Percentiles rank a stretch among this genome's conserved stretches.
Conservation (phyloP, 2,329 filamentous ascomycete species). For the Magnaporthiopsis incrustans region DNA sequence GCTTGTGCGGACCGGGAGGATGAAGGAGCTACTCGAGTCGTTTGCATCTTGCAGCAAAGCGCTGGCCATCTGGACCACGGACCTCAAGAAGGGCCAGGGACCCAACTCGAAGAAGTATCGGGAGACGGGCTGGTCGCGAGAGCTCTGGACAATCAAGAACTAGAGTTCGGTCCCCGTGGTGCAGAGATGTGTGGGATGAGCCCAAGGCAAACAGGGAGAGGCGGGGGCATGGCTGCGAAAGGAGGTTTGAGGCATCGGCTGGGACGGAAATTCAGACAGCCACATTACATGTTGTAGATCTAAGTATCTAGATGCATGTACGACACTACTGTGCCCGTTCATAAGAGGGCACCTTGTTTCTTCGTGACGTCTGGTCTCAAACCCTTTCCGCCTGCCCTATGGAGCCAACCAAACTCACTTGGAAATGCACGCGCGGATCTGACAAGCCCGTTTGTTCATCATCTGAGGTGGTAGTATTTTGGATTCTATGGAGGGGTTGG, state of each 20-base stretch:
- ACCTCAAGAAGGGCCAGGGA: slow-evolving; percentile 39
- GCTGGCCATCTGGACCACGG: slow-evolving; percentile 47
- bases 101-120: slow-evolving; percentile 51
- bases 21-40: slow-evolving; percentile 67
- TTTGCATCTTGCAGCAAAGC: slow-evolving; percentile 73
- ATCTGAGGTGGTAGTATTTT: too few species aligned
- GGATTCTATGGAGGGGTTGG: too few species aligned
- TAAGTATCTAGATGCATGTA: neutral
- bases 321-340: neutral
- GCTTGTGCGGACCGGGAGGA: slow-evolving; percentile 56
- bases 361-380: neutral
- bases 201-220: neutral
- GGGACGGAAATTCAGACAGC: neutral
- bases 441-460: too few species aligned
- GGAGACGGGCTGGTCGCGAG: slow-evolving; percentile 54
- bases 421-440: too few species aligned
- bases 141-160: slow-evolving; percentile 50
- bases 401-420: neutral
- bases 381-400: neutral
- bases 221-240: neutral
- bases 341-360: neutral
- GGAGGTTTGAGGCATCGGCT: too few species aligned
- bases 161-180: neutral
- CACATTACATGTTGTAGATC: neutral
- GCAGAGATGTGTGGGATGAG: neutral